Evolutionary conservation across 139 green algal genomes (phyloP).

Genomic region (Chlorokybus atmophyticus): DNA sequence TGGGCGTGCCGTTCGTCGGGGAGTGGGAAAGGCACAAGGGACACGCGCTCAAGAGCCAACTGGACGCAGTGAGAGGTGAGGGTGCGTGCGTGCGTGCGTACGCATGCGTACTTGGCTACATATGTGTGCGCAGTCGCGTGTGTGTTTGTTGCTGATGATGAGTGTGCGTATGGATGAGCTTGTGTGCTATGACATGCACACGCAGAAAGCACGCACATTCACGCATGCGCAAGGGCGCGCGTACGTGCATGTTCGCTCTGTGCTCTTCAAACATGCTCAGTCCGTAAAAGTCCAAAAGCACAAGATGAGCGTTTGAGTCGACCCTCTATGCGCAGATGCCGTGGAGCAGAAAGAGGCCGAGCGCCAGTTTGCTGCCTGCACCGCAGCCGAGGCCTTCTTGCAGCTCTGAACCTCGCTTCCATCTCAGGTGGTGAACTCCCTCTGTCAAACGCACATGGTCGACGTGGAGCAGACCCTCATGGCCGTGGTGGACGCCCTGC

Average conservation of each 20-base stretch:
- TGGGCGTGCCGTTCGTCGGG: constrained; percentile 21
- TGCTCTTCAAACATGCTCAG: too few relatives aligned
- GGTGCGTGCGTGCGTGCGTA: not conserved
- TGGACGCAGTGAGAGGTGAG: constrained; percentile 15
- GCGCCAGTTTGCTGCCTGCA: constrained; percentile 1
- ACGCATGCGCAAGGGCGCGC: not conserved
- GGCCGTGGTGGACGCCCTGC: too few relatives aligned
- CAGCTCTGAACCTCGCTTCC: not conserved
- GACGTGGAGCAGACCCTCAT: too few relatives aligned
- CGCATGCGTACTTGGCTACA: not conserved
- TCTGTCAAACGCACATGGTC: not conserved
- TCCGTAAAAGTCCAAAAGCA: too few relatives aligned
- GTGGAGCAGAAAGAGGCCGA: constrained; percentile 10
- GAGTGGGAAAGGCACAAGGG: constrained; percentile 20
- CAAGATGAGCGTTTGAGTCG: too few relatives aligned
- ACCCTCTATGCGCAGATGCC: constrained; percentile 4
- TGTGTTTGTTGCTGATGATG: too few relatives aligned
- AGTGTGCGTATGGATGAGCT: not conserved
- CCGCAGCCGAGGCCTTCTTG: too few relatives aligned
- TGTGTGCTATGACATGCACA: not conserved
- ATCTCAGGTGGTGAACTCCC: not conserved
- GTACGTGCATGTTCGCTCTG: not conserved
- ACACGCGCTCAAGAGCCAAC: constrained; percentile 8
- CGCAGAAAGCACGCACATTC: not conserved
- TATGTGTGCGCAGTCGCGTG: too few relatives aligned